Conservation (phyloP, 768 basidiomycete species). For the Pulveroboletus sp. region DNA sequence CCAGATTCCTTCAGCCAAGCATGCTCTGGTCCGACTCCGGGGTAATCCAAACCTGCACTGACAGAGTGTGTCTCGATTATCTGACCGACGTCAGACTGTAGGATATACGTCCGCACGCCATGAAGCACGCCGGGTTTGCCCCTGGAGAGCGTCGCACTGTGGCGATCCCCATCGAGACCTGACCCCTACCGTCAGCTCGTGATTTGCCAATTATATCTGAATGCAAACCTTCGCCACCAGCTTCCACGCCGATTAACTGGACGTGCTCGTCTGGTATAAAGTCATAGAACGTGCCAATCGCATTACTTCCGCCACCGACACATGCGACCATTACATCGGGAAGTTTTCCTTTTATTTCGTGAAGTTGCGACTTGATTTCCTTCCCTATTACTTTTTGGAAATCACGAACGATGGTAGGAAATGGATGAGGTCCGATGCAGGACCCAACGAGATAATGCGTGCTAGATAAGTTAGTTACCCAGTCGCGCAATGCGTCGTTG, state of each 20-base stretch:
- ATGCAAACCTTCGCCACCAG: slow-evolving; percentile 85
- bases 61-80: slow-evolving; percentile 97
- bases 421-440: slow-evolving; percentile 96
- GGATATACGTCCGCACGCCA: slow-evolving; percentile 91
- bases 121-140: slow-evolving; percentile 94
- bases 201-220: neutral
- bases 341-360: slow-evolving; percentile 70
- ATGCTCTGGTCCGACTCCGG: slow-evolving; percentile 97
- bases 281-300: slow-evolving; percentile 96
- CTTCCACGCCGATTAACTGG: slow-evolving; percentile 89
- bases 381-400: slow-evolving; percentile 94
- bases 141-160: slow-evolving; percentile 90
- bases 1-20: slow-evolving; percentile 95
- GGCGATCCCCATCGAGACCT: slow-evolving; percentile 77
- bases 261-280: slow-evolving; percentile 89
- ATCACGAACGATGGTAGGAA: slow-evolving; percentile 98
- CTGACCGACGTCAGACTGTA: slow-evolving; percentile 86
- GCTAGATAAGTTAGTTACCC: slow-evolving; percentile 92
- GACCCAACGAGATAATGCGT: slow-evolving; percentile 98
- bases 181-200: slow-evolving; percentile 5
- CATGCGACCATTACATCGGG: slow-evolving; percentile 95
- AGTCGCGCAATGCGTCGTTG: slow-evolving; percentile 97
- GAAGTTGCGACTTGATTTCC: slow-evolving; percentile 89
- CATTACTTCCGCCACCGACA: slow-evolving; percentile 96
- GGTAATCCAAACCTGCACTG: slow-evolving; percentile 94